A percentile compares a stretch with the other conserved stretches of the same genome.
Conservation (phyloP, 192 early-diverging fungal species). For the Ambispora gerdemannii region DNA sequence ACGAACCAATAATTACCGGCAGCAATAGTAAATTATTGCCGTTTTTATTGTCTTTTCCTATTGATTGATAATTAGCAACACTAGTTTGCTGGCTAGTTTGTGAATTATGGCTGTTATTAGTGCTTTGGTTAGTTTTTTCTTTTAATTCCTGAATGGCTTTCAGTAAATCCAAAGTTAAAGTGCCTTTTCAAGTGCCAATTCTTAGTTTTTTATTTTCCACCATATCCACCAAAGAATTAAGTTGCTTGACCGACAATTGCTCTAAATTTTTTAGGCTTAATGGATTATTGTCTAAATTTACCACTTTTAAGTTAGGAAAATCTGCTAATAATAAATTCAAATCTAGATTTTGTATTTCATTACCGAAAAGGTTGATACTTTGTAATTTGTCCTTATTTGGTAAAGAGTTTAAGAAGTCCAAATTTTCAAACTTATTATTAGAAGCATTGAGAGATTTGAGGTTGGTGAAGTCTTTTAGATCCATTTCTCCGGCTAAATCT, state of each 20-base stretch:
- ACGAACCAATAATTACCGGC: background rate
- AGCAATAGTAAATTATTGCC: slow-evolving; percentile 1
- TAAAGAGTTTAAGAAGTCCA: background rate
- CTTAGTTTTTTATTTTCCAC: background rate
- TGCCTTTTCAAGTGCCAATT: slow-evolving; percentile 3
- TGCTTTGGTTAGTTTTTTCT: no score
- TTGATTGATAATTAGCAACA: background rate
- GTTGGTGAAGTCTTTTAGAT: background rate
- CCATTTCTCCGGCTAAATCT: background rate
- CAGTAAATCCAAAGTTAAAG: background rate
- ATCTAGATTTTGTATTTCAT: background rate
- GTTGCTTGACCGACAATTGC: background rate
- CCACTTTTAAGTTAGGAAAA: background rate
- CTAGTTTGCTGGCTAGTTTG: background rate
- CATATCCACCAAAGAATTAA: background rate
- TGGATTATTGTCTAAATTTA: slow-evolving; percentile 4
- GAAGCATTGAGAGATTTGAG: background rate
- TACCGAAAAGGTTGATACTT: background rate
- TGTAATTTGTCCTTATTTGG: background rate
- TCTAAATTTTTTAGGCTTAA: background rate
- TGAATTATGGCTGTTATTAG: background rate
- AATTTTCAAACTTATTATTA: slow-evolving; percentile 7
- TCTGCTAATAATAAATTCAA: background rate
- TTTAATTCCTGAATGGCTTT: background rate
- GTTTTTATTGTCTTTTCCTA: background rate